phyloP scores from a whole-genome alignment of 805 yeast species.

The Candida boleticola region DNA sequence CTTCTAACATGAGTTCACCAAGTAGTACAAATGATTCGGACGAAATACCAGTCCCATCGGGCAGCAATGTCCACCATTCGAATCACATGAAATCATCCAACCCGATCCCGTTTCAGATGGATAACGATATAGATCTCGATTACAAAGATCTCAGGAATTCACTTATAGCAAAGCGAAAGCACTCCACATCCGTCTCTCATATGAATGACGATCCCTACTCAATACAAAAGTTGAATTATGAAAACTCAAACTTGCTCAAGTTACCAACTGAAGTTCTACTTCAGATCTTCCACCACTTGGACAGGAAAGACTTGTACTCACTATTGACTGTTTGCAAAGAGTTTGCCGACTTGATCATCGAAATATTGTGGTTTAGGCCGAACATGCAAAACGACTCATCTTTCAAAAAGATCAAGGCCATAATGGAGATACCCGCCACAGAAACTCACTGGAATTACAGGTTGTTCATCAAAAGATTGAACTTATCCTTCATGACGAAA shows the following conservation, averaged over 20 bases:
- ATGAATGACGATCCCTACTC: conserved; percentile 7
- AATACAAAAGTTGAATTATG: conserved; percentile 21
- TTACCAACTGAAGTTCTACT: conserved; percentile 63
- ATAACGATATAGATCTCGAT: conserved; percentile 30
- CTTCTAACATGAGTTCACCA: conserved; percentile 18
- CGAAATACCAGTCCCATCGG: conserved; percentile 11
- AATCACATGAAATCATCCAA: not conserved
- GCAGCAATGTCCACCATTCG: too few relatives aligned
- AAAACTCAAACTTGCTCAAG: conserved; percentile 40
- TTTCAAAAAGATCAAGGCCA: conserved; percentile 51
- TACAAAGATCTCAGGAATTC: conserved; percentile 34
- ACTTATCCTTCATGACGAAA: conserved; percentile 71
- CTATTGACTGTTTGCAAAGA: conserved; percentile 72
- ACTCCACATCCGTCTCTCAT: conserved; percentile 4
- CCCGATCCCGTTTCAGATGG: conserved; percentile 27
- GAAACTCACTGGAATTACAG: conserved; percentile 66
- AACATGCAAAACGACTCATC: conserved; percentile 52
- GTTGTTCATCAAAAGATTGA: conserved; percentile 71
- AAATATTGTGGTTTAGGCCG: conserved; percentile 86
- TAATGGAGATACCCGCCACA: conserved; percentile 48
- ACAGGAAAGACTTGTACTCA: conserved; percentile 59
- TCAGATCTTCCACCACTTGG: conserved; percentile 63
- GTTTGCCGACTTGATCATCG: conserved; percentile 78
- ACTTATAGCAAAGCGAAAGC: conserved; percentile 25
- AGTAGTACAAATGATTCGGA: conserved; percentile 12